A percentile compares a stretch with the other conserved stretches of the same genome.
Conservation (phyloP, 2,329 filamentous ascomycete species). For the Passalora sequoiae region DNA sequence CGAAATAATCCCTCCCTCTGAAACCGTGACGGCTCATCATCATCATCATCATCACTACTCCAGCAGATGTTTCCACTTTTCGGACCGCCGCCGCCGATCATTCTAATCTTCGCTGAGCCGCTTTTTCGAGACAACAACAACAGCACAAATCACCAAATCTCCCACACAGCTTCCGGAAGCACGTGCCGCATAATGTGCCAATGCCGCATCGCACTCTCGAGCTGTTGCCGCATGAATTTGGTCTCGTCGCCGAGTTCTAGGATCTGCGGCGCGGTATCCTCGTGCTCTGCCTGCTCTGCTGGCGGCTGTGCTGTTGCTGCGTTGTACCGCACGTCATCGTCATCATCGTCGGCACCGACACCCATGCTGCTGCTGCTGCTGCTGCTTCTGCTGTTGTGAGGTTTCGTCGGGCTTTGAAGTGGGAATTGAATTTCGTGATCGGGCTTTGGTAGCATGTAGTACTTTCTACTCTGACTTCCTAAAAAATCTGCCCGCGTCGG, state of each 20-base stretch:
- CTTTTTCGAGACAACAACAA: no score
- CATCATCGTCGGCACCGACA: slow-evolving; percentile 24
- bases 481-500: slow-evolving; percentile 63
- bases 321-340: slow-evolving; percentile 5
- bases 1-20: no score
- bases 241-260: slow-evolving; percentile 60
- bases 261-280: slow-evolving; percentile 42
- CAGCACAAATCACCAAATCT: no score
- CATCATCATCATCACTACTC: neutral
- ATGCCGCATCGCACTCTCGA: slow-evolving; percentile 72
- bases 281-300: slow-evolving; percentile 12
- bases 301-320: neutral
- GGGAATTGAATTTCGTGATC: slow-evolving; percentile 55
- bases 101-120: no score
- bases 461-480: slow-evolving; percentile 62
- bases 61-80: neutral
- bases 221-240: slow-evolving; percentile 65
- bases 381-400: no score
- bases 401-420: no score
- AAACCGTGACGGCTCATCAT: no score
- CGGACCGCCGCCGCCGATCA: no score
- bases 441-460: slow-evolving; percentile 66
- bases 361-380: slow-evolving; percentile 3
- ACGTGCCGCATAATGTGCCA: slow-evolving; percentile 90
- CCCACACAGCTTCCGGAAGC: slow-evolving; percentile 73